A percentile compares a stretch with the other conserved stretches of the same genome.
Evolutionary conservation across 1,284 basidiomycete genomes (phyloP).

Genomic region (Cutaneotrichosporon dermatis): DNA sequence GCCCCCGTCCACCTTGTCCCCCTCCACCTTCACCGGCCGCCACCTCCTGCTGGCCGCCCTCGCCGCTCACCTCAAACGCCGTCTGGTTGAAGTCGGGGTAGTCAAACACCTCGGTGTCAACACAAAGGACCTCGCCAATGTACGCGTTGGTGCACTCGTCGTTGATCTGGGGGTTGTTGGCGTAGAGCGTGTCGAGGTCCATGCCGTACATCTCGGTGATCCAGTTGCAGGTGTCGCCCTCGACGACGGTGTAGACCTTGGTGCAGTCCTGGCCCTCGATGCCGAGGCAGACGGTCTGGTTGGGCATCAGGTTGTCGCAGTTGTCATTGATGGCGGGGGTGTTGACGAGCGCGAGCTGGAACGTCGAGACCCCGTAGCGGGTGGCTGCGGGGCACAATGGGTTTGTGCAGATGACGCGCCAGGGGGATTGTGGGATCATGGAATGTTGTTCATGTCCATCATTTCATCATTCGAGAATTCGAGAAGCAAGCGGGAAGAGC

Average conservation of each 20-base stretch:
- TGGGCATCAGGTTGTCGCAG: conserved; percentile 48
- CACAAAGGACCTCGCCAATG: conserved; percentile 50
- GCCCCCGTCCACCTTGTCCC: no score
- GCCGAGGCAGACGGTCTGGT: conserved; percentile 46
- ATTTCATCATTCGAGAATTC: neutral
- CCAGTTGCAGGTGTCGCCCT: conserved; percentile 46
- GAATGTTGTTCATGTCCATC: neutral
- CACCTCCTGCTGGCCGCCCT: neutral
- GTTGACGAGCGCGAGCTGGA: conserved; percentile 50
- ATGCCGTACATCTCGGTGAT: conserved; percentile 42
- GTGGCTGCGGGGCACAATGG: conserved; percentile 29
- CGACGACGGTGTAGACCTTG: conserved; percentile 46
- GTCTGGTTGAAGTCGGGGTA: conserved; percentile 44
- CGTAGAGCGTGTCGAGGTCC: conserved; percentile 38
- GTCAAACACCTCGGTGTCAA: conserved; percentile 38
- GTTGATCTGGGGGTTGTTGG: conserved; percentile 51
- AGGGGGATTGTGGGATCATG: neutral
- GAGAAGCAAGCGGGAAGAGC: no score
- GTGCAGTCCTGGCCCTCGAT: conserved; percentile 44
- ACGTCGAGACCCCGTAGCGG: conserved; percentile 48
- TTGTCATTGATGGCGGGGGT: conserved; percentile 41
- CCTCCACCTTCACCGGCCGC: no score
- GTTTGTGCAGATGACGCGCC: neutral
- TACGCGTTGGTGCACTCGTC: conserved; percentile 48
- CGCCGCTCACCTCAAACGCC: conserved; percentile 36